phyloP scores from a whole-genome alignment of 805 yeast species.

The Sporopachydermia quercuum region DNA sequence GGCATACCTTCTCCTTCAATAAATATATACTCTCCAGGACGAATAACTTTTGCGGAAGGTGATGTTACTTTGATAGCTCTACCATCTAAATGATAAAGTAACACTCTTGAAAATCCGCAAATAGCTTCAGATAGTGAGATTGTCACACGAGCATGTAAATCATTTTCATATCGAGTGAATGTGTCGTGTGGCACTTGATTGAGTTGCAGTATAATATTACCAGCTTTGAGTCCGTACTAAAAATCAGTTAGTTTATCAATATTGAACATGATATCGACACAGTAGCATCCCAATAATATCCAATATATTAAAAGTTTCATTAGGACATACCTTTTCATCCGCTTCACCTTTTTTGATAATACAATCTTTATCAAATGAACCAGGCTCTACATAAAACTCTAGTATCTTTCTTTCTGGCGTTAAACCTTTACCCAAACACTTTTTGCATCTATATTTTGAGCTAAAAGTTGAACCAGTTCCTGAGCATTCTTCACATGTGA shows the following conservation, averaged over 20 bases:
- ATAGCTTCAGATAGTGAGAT: conserved; percentile 69
- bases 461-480: conserved; percentile 52
- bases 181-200: conserved; percentile 30
- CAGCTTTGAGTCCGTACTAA: conserved; percentile 46
- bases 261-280: no score
- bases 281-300: no score
- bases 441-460: conserved; percentile 60
- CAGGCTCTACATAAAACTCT: conserved; percentile 65
- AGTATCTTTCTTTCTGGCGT: conserved; percentile 53
- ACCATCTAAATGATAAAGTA: conserved; percentile 67
- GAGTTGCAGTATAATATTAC: conserved; percentile 59
- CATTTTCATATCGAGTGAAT: conserved; percentile 45
- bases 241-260: no score
- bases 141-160: conserved; percentile 42
- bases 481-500: conserved; percentile 50
- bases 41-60: conserved; percentile 66
- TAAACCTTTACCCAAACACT: conserved; percentile 52
- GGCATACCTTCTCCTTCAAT: conserved; percentile 82
- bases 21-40: conserved; percentile 58
- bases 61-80: conserved; percentile 50
- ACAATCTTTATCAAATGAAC: conserved; percentile 46
- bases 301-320: no score
- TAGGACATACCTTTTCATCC: conserved; percentile 45
- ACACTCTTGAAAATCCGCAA: conserved; percentile 57
- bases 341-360: conserved; percentile 54